These are phyloP conservation scores for Volvox carteri DNA, from an alignment of 163 green algal genomes.

Conservation along the genomic window DNA sequence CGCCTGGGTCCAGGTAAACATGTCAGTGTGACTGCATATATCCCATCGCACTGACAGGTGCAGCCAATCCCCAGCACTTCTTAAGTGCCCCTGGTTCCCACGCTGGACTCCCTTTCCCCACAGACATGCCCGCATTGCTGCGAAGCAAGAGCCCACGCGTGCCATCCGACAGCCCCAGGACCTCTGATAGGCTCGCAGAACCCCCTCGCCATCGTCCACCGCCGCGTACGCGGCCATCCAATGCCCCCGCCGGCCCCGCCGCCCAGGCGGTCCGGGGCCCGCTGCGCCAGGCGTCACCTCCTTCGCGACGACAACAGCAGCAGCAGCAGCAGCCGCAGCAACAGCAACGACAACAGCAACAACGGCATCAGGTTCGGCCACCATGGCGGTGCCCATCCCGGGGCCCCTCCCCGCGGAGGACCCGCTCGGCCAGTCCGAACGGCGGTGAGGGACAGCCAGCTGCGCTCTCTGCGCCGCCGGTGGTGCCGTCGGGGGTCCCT, in stretches of 20 bases:
- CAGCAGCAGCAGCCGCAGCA: background rate
- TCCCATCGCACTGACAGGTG: too few relatives aligned
- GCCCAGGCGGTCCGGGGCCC: background rate
- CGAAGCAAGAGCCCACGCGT: conserved; percentile 39
- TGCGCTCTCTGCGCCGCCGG: background rate
- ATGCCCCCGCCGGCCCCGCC: conserved; percentile 1
- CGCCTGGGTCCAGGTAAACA: too few relatives aligned
- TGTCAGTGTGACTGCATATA: too few relatives aligned
- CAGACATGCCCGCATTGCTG: conserved; percentile 15
- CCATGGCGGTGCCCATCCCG: conserved; percentile 39
- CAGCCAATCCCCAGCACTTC: too few relatives aligned
- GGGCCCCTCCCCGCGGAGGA: background rate
- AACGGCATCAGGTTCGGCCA: background rate
- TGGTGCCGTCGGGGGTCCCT: background rate
- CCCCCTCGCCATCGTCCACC: background rate
- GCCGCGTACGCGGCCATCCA: too few relatives aligned
- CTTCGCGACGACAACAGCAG: background rate
- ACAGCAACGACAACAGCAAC: too few relatives aligned
- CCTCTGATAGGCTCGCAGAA: too few relatives aligned
- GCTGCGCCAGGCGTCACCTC: background rate
- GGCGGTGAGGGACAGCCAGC: background rate
- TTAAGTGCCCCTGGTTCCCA: background rate
- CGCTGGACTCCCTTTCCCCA: background rate
- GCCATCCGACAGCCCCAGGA: background rate
- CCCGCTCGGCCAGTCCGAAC: background rate